Conservation (phyloP, 2,329 filamentous ascomycete genomes). For the Aurifilum marmelostoma region DNA sequence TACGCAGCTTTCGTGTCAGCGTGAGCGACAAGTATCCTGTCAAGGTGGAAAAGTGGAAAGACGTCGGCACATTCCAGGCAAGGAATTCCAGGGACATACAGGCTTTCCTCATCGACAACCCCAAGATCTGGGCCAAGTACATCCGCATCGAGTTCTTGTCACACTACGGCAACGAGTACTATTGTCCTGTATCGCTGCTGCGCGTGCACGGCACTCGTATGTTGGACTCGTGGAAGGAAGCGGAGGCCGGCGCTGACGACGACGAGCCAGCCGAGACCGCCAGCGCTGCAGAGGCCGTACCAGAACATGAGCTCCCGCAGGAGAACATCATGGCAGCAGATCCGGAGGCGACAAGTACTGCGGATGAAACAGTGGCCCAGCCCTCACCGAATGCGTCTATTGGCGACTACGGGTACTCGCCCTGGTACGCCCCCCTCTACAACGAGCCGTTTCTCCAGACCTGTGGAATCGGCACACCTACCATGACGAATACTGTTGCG, state of each 20-base stretch:
- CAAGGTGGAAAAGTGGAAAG: conserved; percentile 89
- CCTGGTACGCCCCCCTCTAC: conserved; percentile 34
- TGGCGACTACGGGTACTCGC: conserved; percentile 33
- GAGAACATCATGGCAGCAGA: conserved; percentile 17
- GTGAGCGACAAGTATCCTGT: conserved; percentile 95
- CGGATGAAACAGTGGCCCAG: background rate
- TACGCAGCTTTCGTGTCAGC: conserved; percentile 86
- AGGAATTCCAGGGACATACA: conserved; percentile 93
- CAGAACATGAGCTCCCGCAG: conserved; percentile 35
- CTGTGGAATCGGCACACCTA: conserved; percentile 35
- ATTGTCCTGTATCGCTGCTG: conserved; percentile 88
- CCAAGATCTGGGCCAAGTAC: conserved; percentile 94
- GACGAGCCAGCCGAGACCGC: conserved; percentile 52
- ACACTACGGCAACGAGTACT: conserved; percentile 96
- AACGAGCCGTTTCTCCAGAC: conserved; percentile 29
- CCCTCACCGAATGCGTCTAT: conserved; percentile 10
- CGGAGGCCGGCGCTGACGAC: conserved; percentile 69
- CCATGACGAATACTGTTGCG: conserved; percentile 33
- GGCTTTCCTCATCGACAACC: conserved; percentile 90
- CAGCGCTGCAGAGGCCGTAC: conserved; percentile 37
- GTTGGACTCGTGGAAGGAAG: conserved; percentile 89
- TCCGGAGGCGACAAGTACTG: conserved; percentile 10
- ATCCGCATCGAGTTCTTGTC: conserved; percentile 87
- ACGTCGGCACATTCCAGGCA: conserved; percentile 85
- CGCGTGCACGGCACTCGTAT: conserved; percentile 95